These are phyloP conservation scores for Citrus inodora DNA, from an alignment of 345 rosid genomes.

Conservation along the genomic window DNA sequence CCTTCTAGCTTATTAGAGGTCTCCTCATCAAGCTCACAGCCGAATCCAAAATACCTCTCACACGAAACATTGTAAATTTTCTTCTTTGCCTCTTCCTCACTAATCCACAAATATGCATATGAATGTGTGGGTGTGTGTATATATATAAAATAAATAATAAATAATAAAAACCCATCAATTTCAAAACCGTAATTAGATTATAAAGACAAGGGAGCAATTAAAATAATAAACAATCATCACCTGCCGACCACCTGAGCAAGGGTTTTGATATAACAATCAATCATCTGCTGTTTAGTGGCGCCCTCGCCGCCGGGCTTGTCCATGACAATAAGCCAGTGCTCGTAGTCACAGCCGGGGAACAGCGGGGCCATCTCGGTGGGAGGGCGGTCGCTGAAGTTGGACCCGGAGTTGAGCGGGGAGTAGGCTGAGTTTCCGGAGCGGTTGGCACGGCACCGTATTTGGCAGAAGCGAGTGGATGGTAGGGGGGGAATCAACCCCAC, in stretches of 20 bases:
- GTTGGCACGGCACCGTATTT: slow-evolving; percentile 69
- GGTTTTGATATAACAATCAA: slow-evolving; percentile 82
- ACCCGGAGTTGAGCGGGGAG: slow-evolving; percentile 86
- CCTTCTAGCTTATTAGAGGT: slow-evolving; percentile 93
- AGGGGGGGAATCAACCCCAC: slow-evolving; percentile 16
- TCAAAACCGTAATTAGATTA: neutral
- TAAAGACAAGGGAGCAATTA: neutral
- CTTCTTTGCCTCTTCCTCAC: slow-evolving; percentile 92
- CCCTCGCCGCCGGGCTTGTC: slow-evolving; percentile 92
- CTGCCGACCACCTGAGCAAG: slow-evolving; percentile 80
- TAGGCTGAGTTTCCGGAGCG: slow-evolving; percentile 70
- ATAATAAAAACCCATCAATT: neutral
- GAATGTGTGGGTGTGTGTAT: no score
- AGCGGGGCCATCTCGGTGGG: slow-evolving; percentile 96
- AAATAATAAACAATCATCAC: slow-evolving; percentile 18
- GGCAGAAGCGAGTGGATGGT: slow-evolving; percentile 34
- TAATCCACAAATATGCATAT: slow-evolving; percentile 14
- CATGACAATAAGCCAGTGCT: slow-evolving; percentile 98
- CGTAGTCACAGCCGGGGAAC: slow-evolving; percentile 90
- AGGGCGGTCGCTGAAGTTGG: slow-evolving; percentile 89
- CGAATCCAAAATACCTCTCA: slow-evolving; percentile 95
- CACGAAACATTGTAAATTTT: slow-evolving; percentile 90
- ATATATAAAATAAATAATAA: neutral
- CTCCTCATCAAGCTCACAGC: slow-evolving; percentile 95
- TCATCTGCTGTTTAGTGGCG: slow-evolving; percentile 90